Evolutionary conservation across 1,284 basidiomycete species (phyloP).

Genomic region (Sporisorium graminicola): DNA sequence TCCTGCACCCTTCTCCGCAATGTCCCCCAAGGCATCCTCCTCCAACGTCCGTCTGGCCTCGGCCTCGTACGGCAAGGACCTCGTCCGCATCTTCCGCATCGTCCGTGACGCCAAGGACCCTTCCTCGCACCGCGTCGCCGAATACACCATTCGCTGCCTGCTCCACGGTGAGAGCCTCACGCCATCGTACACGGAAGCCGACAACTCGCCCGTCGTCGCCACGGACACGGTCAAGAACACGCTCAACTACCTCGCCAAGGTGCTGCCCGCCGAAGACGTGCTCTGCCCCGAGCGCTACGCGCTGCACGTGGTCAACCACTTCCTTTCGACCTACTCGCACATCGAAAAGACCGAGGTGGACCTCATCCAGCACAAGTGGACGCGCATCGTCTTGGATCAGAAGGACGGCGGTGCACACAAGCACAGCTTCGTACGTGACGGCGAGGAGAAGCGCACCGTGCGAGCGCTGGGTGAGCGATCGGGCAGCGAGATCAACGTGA

Average conservation of each 20-base stretch:
- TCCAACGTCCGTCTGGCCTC: slow-evolving; percentile 52
- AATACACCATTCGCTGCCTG: slow-evolving; percentile 60
- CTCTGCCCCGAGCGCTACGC: slow-evolving; percentile 82
- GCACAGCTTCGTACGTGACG: slow-evolving; percentile 88
- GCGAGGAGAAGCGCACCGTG: slow-evolving; percentile 85
- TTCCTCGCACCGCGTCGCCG: slow-evolving; percentile 52
- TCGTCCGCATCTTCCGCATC: slow-evolving; percentile 62
- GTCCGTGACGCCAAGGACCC: slow-evolving; percentile 55
- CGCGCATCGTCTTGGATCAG: slow-evolving; percentile 76
- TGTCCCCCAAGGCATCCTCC: slow-evolving; percentile 50
- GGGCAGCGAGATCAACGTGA: slow-evolving; percentile 71
- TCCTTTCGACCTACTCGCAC: slow-evolving; percentile 86
- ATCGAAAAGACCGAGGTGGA: slow-evolving; percentile 79
- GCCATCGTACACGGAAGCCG: slow-evolving; percentile 54
- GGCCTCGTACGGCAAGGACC: slow-evolving; percentile 62
- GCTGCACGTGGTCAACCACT: slow-evolving; percentile 84
- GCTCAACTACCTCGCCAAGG: slow-evolving; percentile 74
- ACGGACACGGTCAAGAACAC: slow-evolving; percentile 86
- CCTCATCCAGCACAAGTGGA: slow-evolving; percentile 86
- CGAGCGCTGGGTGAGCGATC: slow-evolving; percentile 74
- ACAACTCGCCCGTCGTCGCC: slow-evolving; percentile 63
- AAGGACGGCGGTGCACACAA: slow-evolving; percentile 75
- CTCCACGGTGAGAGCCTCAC: slow-evolving; percentile 55
- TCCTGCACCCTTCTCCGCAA: neutral
- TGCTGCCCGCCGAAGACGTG: slow-evolving; percentile 44